Percentiles rank a stretch among this genome's conserved stretches.
Conservation (phyloP, 2,329 filamentous ascomycete genomes). For the Pseudogymnoascus sp. region DNA sequence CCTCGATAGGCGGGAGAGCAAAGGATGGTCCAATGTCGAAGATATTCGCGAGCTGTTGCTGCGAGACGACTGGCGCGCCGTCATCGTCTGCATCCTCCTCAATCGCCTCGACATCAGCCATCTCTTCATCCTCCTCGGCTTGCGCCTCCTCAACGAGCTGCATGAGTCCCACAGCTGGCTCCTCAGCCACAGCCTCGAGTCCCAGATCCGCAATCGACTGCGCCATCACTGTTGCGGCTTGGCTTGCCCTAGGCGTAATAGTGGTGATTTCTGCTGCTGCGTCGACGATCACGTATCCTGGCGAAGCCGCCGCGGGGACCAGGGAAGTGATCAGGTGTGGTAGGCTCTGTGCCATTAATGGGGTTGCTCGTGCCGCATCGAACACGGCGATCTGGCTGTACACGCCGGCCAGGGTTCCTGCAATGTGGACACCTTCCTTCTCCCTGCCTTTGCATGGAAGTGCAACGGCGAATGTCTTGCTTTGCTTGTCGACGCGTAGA, state of each 20-base stretch:
- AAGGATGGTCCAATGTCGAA: conserved; percentile 63
- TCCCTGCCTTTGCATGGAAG: conserved; percentile 33
- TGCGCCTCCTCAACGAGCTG: conserved; percentile 23
- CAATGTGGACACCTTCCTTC: conserved; percentile 37
- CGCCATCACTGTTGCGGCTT: conserved; percentile 42
- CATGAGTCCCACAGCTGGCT: conserved; percentile 29
- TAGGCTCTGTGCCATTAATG: conserved; percentile 49
- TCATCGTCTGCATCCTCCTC: conserved; percentile 40
- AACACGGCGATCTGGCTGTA: conserved; percentile 54
- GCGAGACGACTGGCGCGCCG: conserved; percentile 52
- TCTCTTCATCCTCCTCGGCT: conserved; percentile 21
- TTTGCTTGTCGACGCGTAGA: conserved; percentile 60
- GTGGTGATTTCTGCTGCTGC: conserved; percentile 64
- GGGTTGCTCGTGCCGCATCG: conserved; percentile 47
- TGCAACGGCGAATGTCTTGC: conserved; percentile 57
- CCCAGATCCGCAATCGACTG: conserved; percentile 47
- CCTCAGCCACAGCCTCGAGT: conserved; percentile 30
- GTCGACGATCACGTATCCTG: conserved; percentile 69
- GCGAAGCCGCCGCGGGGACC: conserved; percentile 51
- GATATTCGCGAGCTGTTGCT: conserved; percentile 59
- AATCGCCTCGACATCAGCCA: conserved; percentile 32
- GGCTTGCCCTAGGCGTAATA: conserved; percentile 49
- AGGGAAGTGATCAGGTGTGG: conserved; percentile 56
- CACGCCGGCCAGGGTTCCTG: conserved; percentile 37
- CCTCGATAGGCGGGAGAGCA: conserved; percentile 61